Evolutionary conservation across 2,329 filamentous ascomycete genomes (phyloP), one percentile per base, ranked within the genome.

Genomic region (Beauveria rudraprayagi): DNA sequence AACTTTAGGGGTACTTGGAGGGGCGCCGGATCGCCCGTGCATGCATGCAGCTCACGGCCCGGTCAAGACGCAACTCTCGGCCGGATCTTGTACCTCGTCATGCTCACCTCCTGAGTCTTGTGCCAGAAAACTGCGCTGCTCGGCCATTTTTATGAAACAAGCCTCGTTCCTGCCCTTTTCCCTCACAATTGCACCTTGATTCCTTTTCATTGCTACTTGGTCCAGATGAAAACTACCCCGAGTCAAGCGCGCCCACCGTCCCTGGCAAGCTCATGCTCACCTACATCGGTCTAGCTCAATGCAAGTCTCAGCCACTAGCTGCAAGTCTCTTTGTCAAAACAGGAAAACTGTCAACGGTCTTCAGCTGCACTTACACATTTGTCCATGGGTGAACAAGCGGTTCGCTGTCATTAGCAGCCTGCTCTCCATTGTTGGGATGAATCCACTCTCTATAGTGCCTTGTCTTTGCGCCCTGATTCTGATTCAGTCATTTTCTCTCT

Each of bases 281-380:
- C 47, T 59, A 24, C 37, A 24, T 59, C 48, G 37, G 47, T 48
- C 14, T 52, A 44, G 47, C 56, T 24, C 52, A 26, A 28, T 52
- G 56, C 56, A 51, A 51, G 56, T 59, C 47, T 59, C 47, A 59
- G 56, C 56, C 56, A 59, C 55, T 48, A 41, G 46, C 28, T 48
- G 44, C 46, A 57, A 48, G 26, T 46, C 46, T 26, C 47, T 16
- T 43, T n/a, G 19, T 51, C 47, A 51, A 59, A 59, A 59, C 56
- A 52, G 47, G 56, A 59, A 58, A 52, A 51, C 16, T 37, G 26
- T 14, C 44, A 59, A 59, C 56, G 46, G 46, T 58, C 46, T 51
- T 58, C 56, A 59, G 47, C 47, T 52, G 14, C 56, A 51, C 55
- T 57, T 57, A 58, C 56, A 58, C 46, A 56, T 22, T 44, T 24